Base-by-base conservation (phyloP, 2,329 filamentous ascomycete genomes). In the Penicillium palitans region DNA sequence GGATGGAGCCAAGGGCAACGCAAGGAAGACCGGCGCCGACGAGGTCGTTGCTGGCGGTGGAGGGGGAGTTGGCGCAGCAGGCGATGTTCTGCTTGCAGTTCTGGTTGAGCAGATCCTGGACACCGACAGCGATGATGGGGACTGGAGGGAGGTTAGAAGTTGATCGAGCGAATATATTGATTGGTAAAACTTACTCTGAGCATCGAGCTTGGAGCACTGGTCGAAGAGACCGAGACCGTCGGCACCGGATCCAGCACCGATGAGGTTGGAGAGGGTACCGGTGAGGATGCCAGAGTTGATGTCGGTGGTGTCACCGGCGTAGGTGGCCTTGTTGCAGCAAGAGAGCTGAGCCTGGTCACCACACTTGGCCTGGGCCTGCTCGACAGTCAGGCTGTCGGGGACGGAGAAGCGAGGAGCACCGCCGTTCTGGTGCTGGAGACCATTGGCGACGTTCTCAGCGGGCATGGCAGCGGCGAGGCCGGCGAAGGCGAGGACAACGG, bases 81-180 rank as follows among this genome's bases (percentile, higher is more conserved):
- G 72, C 71, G 58, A 75, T 68, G 70, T 75, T 75, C 66, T 73
- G 70, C 71, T 75, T 69, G 73, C 73, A 75, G 42, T 65, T 47
- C 67, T 70, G 61, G 70, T 70, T 69, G 66, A 74, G 40, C 3
- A 72, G 6, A 31, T 74, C 71, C 63, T 70, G 64, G 41, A 70
- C 0, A 33, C 46, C 24, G 19, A 74, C 52, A 42, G 55, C 71
- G 33, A 73, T 59, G 42, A 73, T 50, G 54, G 59, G 29, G 39
- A 70, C 64, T 69, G 51, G 2, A 19, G 12, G 13, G 0, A 6
- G 8, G 33, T 61, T 51, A 61, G 47, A 17, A 7, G 10, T 4
- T 12, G 1, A 5, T 3, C 1, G 0, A 9, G 1, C 10, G 17
- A 12, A 27, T 0, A 7, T 4, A 21, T 29, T 7, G 3, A 1